A percentile compares a stretch with the other conserved stretches of the same genome.
phyloP scores from a whole-genome alignment of 2,329 filamentous ascomycete species.

The Fusarium stilboides region DNA sequence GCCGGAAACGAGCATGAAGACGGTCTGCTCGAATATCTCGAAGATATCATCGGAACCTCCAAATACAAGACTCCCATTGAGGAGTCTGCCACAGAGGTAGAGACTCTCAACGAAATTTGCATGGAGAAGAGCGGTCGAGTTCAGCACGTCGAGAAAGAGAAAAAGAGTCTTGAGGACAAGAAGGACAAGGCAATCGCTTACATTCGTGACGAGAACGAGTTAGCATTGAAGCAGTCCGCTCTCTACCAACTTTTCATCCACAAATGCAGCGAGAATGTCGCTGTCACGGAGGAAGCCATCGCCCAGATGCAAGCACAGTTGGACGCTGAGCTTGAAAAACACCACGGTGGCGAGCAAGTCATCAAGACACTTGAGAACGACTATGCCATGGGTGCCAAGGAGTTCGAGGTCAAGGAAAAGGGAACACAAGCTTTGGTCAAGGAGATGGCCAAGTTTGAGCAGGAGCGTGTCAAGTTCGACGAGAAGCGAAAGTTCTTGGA shows the following conservation, averaged over 20 bases:
- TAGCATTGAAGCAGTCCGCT: slow-evolving; percentile 89
- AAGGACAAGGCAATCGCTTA: slow-evolving; percentile 94
- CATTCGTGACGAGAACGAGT: slow-evolving; percentile 93
- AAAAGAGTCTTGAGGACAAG: slow-evolving; percentile 92
- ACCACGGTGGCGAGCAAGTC: slow-evolving; percentile 88
- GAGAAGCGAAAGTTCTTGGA: slow-evolving; percentile 96
- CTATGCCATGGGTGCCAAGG: slow-evolving; percentile 85
- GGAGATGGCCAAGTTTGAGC: slow-evolving; percentile 93
- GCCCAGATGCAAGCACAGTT: slow-evolving; percentile 91
- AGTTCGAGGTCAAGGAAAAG: slow-evolving; percentile 87
- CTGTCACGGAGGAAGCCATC: slow-evolving; percentile 90
- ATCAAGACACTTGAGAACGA: slow-evolving; percentile 92
- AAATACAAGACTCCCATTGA: slow-evolving; percentile 99
- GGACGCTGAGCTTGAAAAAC: slow-evolving; percentile 89
- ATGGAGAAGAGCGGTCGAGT: slow-evolving; percentile 95
- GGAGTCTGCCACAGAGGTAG: slow-evolving; percentile 90
- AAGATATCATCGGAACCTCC: slow-evolving; percentile 98
- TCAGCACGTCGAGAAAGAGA: slow-evolving; percentile 98
- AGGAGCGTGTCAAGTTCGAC: slow-evolving; percentile 96
- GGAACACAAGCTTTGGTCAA: slow-evolving; percentile 84
- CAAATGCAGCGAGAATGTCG: slow-evolving; percentile 90
- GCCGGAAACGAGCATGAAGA: slow-evolving; percentile 96
- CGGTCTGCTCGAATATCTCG: slow-evolving; percentile 93
- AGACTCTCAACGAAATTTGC: slow-evolving; percentile 93
- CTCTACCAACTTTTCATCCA: slow-evolving; percentile 93